A percentile compares a stretch with the other conserved stretches of the same genome.
Conservation (phyloP, 2,329 filamentous ascomycete species). For the Colletotrichum chrysophilum region DNA sequence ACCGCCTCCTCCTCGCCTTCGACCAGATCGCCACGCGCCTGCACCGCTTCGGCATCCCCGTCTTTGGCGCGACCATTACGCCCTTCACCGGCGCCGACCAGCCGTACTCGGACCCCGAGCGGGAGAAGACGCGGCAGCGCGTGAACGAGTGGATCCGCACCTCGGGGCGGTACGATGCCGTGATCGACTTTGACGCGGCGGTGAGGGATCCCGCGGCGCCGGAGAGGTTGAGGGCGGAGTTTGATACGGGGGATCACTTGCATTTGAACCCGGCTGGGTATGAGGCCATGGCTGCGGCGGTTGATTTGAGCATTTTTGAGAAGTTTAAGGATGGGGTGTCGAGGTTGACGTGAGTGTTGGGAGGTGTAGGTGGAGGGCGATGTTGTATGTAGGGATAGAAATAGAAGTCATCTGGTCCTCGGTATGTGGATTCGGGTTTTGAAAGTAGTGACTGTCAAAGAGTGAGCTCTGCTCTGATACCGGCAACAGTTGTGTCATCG, state of each 20-base stretch:
- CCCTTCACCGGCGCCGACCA: conserved; percentile 49
- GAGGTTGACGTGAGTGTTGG: background rate
- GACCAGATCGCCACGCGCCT: conserved; percentile 59
- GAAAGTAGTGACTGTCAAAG: background rate
- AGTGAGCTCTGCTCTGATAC: no score
- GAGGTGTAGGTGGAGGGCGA: background rate
- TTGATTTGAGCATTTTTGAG: conserved; percentile 57
- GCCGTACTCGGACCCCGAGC: conserved; percentile 53
- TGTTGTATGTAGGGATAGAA: background rate
- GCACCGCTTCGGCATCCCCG: conserved; percentile 55
- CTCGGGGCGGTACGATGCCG: conserved; percentile 60
- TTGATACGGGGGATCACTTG: conserved; percentile 64
- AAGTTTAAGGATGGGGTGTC: conserved; percentile 26
- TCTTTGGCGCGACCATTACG: conserved; percentile 62
- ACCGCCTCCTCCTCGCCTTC: conserved; percentile 57
- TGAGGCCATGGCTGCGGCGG: conserved; percentile 56
- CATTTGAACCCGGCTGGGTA: conserved; percentile 64
- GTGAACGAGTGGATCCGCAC: conserved; percentile 65
- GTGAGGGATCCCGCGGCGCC: conserved; percentile 53
- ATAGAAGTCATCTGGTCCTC: background rate
- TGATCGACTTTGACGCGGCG: conserved; percentile 66
- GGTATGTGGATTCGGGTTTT: background rate
- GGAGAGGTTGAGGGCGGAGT: conserved; percentile 45
- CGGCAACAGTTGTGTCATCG: no score
- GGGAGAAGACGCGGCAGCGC: conserved; percentile 58